Conservation (phyloP, 306 rosid species). For the Prosopis cineraria region DNA sequence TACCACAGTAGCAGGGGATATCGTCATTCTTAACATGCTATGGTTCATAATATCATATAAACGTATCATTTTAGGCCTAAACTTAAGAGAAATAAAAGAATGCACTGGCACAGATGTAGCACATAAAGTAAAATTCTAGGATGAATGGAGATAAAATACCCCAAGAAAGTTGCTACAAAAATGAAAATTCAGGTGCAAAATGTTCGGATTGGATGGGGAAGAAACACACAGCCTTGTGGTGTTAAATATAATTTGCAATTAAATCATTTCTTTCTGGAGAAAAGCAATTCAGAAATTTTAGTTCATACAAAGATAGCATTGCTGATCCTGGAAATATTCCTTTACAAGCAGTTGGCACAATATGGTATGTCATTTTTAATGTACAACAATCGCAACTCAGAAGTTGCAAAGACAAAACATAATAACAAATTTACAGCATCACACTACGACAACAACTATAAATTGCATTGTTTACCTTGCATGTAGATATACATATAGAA, state of each 20-base stretch:
- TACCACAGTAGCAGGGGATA: too few relatives aligned
- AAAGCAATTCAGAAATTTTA: neutral
- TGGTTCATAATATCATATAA: slow-evolving; percentile 4
- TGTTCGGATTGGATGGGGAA: neutral
- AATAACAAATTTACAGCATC: neutral
- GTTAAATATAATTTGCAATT: neutral
- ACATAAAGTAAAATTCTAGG: neutral
- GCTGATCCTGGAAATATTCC: neutral
- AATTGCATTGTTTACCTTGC: neutral
- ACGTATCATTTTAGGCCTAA: slow-evolving; percentile 2
- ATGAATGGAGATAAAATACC: neutral
- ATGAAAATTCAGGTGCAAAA: neutral
- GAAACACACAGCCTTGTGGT: neutral
- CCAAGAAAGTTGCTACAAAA: neutral
- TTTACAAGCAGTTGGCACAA: neutral
- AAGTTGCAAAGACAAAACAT: neutral
- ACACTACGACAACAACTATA: neutral
- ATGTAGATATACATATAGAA: neutral
- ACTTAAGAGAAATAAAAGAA: neutral
- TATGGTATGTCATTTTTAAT: neutral
- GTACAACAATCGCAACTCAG: neutral
- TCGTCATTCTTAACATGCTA: neutral
- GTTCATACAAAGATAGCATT: neutral
- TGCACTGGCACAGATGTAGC: slow-evolving; percentile 1
- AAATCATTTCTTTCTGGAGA: neutral